Evolutionary conservation across 768 basidiomycete genomes (phyloP), one percentile per base, ranked within the genome.

Genomic region (Tulasnella sp.): DNA sequence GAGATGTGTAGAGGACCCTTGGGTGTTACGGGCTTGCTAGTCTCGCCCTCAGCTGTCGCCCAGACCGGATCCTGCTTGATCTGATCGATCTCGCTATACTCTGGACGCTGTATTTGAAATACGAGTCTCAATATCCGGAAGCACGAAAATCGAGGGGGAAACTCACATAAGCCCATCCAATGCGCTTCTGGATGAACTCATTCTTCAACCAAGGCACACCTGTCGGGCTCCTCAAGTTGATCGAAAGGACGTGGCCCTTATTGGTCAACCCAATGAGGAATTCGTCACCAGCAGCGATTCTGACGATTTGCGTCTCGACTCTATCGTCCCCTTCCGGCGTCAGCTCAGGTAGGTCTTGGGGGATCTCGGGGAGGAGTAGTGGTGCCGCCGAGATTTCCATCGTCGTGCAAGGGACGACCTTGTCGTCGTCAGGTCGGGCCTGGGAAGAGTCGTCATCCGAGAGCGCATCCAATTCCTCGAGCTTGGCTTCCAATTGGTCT

Each of bases 201-300:
- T 68, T 41, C 65, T 61, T 47, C 69, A 71, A 9, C 30, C 53
- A 81, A 80, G 45, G 71, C 69, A 1, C 71, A 70, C 41, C 83
- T 42, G 26, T 56, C 45, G 34, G 34, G 15, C 61, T 21, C 54
- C 21, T 5, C 53, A 74, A 64, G 17, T 74, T 72, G 65, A 82
- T 82, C 66, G 81, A 81, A 63, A 89, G 72, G 51, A 94, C 86
- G 67, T 88, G 85, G 0, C 88, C 88, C 34, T 78, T 72, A 66
- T 86, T 82, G 13, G 91, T 93, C 65, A 98, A 72, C 11, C 85
- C 93, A 60, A 95, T 72, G 26, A 96, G 68, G 64, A 82, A 78
- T 50, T 76, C 74, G 56, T 88, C 82, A 62, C 91, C 78, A 3
- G 82, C 86, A 8, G 90, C 93, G 45, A 98, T 84, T 70, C 89